A percentile compares a stretch with the other conserved stretches of the same genome.
Conservation (phyloP, 179 eudicot genomes). For the Amaranthus tricolor region DNA sequence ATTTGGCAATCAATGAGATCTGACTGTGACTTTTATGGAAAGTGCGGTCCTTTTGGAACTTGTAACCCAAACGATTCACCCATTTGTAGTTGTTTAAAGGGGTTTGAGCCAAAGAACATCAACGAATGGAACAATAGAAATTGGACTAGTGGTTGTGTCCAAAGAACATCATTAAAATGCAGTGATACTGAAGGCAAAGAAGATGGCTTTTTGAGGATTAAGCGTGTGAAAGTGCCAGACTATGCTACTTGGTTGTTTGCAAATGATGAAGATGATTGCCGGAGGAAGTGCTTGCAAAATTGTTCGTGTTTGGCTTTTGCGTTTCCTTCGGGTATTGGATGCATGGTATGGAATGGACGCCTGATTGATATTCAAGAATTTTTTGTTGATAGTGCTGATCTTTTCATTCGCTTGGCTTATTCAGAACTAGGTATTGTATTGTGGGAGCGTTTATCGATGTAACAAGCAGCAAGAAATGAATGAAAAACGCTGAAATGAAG, state of each 20-base stretch:
- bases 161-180: conserved; percentile 29
- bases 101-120: conserved; percentile 35
- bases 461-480: no score
- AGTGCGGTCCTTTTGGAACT: conserved; percentile 44
- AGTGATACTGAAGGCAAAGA: not conserved
- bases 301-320: conserved; percentile 16
- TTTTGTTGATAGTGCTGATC: conserved; percentile 3
- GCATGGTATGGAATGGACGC: conserved; percentile 20
- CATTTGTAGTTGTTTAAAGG: conserved; percentile 38
- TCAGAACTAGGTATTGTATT: conserved; percentile 15
- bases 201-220: conserved; percentile 29
- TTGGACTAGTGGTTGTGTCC: conserved; percentile 28
- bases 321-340: conserved; percentile 11
- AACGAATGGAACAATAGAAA: conserved; percentile 42
- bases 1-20: conserved; percentile 1
- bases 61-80: conserved; percentile 30
- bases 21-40: conserved; percentile 39
- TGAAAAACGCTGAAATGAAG: no score
- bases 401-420: conserved; percentile 13
- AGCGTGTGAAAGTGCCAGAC: conserved; percentile 34
- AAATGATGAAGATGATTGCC: not conserved
- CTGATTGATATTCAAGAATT: conserved; percentile 13
- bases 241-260: conserved; percentile 12
- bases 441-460: no score
- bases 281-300: not conserved